A percentile compares a stretch with the other conserved stretches of the same genome.
phyloP scores from a whole-genome alignment of 1,139 yeast genomes.

The Taiozyma sp. region DNA sequence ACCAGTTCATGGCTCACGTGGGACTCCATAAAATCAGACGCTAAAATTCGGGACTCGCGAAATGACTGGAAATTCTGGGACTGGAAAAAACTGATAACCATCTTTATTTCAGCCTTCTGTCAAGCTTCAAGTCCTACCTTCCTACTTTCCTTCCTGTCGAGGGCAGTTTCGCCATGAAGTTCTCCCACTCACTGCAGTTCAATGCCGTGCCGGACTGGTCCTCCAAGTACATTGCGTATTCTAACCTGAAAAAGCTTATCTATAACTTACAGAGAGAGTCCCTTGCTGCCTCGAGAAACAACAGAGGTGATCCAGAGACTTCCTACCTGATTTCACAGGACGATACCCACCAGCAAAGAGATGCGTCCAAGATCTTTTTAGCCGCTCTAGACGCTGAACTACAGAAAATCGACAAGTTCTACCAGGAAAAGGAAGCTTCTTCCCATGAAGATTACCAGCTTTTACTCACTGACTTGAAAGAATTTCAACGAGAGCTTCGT shows the following conservation, averaged over 20 bases:
- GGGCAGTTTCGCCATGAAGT: constrained; percentile 44
- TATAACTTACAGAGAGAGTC: constrained; percentile 62
- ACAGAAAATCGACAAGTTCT: constrained; percentile 56
- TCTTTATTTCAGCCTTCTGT: not conserved
- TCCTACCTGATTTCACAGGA: constrained; percentile 21
- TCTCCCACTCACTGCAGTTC: constrained; percentile 70
- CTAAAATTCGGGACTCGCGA: not conserved
- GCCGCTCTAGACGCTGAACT: constrained; percentile 37
- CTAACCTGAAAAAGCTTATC: constrained; percentile 61
- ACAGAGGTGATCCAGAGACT: constrained; percentile 18
- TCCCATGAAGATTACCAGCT: constrained; percentile 35
- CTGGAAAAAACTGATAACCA: not conserved
- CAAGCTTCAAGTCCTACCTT: not conserved
- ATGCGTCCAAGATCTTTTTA: constrained; percentile 24
- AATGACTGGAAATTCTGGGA: not conserved
- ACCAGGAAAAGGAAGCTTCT: constrained; percentile 46
- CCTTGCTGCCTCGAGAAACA: constrained; percentile 27
- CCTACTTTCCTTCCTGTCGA: not conserved
- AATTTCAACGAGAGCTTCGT: constrained; percentile 25
- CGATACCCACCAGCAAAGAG: constrained; percentile 11
- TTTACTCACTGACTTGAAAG: constrained; percentile 20
- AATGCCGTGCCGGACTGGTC: constrained; percentile 82
- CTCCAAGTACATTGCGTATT: constrained; percentile 68
- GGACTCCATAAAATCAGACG: not conserved
- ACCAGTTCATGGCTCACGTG: not conserved